Evolutionary conservation across 2,329 filamentous ascomycete species (phyloP), one percentile per base, ranked within the genome.

Genomic region (Calonectria honghensis): DNA sequence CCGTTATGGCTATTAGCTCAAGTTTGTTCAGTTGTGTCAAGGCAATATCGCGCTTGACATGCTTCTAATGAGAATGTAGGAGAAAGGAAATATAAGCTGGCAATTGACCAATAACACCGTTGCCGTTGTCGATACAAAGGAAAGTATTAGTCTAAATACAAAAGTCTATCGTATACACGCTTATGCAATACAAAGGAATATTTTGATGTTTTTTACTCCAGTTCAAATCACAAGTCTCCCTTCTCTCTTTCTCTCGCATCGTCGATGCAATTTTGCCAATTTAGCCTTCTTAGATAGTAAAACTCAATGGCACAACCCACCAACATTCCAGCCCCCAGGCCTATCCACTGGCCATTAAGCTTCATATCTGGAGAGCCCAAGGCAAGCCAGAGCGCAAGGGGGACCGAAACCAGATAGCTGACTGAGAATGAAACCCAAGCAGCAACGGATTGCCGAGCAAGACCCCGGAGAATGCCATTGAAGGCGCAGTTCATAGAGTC

Each of bases 401-500:
- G 68, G 10, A 70, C 68, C 3, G 68, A 61, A 20, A 70, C 20
- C 6, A 61, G 57, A 18, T 70, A 70, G 32, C 68, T 70, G 11
- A 64, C 57, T 20, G 48, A n/a, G 20, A 70, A 70, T 5, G 68
- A 61, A 27, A 70, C 68, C 68, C 68, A 70, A 11, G 68, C 68
- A 20, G 68, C 68, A 45, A 70, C 68, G n/a, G 68, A 70, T 45
- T 70, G 68, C 3, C 50, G 48, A 4, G 54, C 68, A 48, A 70
- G 20, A 7, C 68, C 68, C 3, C 68, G 68, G 0, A 70, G 59
- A 20, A 70, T 48, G 10, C 68, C 68, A 9, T 70, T 70, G 59
- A 59, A 64, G 35, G 57, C 68, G 48, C 68, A 70, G 35, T 70
- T 70, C n/a, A 70, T 31, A 14, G 68, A 70, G 59, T 70, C 68